Evolutionary conservation across 1,284 basidiomycete genomes (phyloP).

Genomic region (Austropuccinia psidii): DNA sequence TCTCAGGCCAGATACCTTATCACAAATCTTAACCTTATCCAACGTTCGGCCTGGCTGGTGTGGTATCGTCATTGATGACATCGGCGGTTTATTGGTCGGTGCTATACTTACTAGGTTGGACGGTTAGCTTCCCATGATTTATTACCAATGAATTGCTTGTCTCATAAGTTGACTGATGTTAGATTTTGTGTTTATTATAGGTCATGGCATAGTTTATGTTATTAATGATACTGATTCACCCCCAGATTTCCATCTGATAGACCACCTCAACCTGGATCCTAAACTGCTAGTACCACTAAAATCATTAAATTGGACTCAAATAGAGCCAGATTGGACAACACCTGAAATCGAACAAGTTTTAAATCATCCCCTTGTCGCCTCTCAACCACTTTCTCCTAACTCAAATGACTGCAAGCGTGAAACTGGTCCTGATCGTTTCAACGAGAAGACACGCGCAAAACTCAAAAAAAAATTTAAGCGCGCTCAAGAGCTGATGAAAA

Average conservation of each 20-base stretch:
- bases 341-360: constrained; percentile 49
- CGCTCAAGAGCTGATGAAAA: constrained; percentile 56
- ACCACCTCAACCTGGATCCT: constrained; percentile 74
- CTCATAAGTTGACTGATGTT: background rate
- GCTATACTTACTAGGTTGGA: constrained; percentile 71
- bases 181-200: constrained; percentile 34
- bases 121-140: constrained; percentile 52
- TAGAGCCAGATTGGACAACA: constrained; percentile 66
- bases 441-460: constrained; percentile 50
- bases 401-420: background rate
- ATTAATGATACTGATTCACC: constrained; percentile 88
- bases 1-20: constrained; percentile 76
- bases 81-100: constrained; percentile 78
- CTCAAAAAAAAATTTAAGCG: constrained; percentile 64
- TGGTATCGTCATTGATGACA: constrained; percentile 85
- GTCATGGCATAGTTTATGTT: constrained; percentile 69
- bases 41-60: constrained; percentile 77
- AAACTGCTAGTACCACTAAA: constrained; percentile 56
- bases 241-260: constrained; percentile 77
- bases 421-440: background rate
- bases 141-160: background rate
- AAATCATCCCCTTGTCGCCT: background rate
- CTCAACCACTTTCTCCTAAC: background rate
- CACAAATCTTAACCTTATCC: constrained; percentile 74
- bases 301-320: constrained; percentile 84